phyloP scores from a whole-genome alignment of 441 rosid species.

The Dalechampia spathulata region DNA sequence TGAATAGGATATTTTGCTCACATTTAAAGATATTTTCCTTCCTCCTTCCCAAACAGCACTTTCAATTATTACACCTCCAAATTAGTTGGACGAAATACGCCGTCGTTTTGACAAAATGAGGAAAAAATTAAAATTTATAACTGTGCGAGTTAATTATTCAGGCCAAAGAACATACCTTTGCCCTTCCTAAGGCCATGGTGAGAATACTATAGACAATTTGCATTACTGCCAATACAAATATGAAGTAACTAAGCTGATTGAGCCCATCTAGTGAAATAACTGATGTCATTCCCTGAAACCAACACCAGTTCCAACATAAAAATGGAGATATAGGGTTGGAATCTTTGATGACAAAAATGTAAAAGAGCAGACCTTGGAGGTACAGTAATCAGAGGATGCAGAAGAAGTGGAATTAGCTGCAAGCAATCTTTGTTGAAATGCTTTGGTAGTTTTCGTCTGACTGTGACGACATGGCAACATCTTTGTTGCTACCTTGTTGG shows the following conservation, averaged over 20 bases:
- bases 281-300: slow-evolving; percentile 42
- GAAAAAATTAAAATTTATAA: no score
- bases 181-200: slow-evolving; percentile 58
- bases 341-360: not conserved
- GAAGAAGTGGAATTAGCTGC: not conserved
- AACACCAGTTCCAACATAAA: not conserved
- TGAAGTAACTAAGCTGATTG: slow-evolving; percentile 51
- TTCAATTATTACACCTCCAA: no score
- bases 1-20: no score
- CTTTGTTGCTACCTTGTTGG: slow-evolving; percentile 30
- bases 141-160: no score
- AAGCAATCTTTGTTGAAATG: not conserved
- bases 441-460: slow-evolving; percentile 14
- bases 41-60: no score
- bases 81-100: no score
- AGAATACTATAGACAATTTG: slow-evolving; percentile 51
- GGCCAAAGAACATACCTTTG: slow-evolving; percentile 33
- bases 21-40: no score
- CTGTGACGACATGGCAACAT: slow-evolving; percentile 46
- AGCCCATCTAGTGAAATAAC: slow-evolving; percentile 48
- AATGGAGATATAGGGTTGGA: no score
- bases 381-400: slow-evolving; percentile 23
- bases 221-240: slow-evolving; percentile 60
- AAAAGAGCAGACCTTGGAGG: slow-evolving; percentile 28
- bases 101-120: no score